These are phyloP conservation scores for Parietaria judaica DNA, from an alignment of 306 rosid species.

Conservation along the genomic window DNA sequence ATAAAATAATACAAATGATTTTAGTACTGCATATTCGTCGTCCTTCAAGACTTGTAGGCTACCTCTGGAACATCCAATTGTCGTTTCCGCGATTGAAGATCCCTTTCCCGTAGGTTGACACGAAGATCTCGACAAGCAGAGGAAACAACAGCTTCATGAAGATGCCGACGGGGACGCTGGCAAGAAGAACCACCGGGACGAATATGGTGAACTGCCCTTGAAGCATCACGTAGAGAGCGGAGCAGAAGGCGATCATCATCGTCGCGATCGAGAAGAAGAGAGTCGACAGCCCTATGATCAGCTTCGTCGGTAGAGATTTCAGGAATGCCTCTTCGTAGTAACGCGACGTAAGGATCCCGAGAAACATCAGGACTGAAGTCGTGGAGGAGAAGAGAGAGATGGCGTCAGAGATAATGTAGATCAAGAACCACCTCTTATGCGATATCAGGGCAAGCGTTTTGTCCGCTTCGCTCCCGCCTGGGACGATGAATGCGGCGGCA, in stretches of 20 bases:
- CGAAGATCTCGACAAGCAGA: constrained; percentile 15
- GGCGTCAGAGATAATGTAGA: constrained; percentile 30
- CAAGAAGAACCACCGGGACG: constrained; percentile 3
- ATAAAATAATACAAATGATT: no score
- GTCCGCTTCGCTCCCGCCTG: constrained; percentile 27
- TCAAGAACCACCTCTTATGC: not conserved
- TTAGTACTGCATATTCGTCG: no score
- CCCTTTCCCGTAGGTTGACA: constrained; percentile 24
- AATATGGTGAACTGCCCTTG: constrained; percentile 20
- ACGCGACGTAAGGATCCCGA: constrained; percentile 38
- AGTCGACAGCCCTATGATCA: constrained; percentile 29
- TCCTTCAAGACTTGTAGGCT: not conserved
- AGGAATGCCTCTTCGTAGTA: constrained; percentile 35
- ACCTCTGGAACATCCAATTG: not conserved
- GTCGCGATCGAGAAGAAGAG: constrained; percentile 36
- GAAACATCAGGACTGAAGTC: constrained; percentile 7
- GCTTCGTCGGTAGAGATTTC: constrained; percentile 24
- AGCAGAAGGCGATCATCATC: constrained; percentile 38
- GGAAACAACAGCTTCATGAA: constrained; percentile 20
- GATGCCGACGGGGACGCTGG: constrained; percentile 16
- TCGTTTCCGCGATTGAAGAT: constrained; percentile 3
- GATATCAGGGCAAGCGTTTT: not conserved
- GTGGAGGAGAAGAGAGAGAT: constrained; percentile 32
- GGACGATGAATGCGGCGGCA: constrained; percentile 36
- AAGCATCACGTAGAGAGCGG: constrained; percentile 27